Percentiles rank a stretch among this genome's conserved stretches.
Evolutionary conservation across 176 grass and related monocot genomes (phyloP).

Genomic region (Aegilops bicornis): DNA sequence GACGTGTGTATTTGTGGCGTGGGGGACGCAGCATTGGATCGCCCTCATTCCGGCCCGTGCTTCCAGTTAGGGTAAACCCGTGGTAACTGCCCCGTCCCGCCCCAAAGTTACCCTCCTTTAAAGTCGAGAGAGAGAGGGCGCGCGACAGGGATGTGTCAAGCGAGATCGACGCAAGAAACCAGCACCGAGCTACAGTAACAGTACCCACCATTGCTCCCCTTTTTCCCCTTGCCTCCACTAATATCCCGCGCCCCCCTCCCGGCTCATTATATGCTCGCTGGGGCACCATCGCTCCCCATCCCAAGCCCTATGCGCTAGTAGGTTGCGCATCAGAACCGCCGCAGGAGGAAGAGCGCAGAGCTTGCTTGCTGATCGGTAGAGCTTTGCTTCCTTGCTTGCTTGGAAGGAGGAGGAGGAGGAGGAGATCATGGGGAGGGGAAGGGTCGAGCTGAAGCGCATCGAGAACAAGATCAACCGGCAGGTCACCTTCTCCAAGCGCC

Average conservation of each 20-base stretch:
- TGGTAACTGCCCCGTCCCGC: slow-evolving; percentile 29
- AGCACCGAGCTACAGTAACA: slow-evolving; percentile 42
- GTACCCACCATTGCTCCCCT: neutral
- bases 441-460: slow-evolving; percentile 91
- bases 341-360: no score
- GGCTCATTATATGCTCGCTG: slow-evolving; percentile 31
- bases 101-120: slow-evolving; percentile 49
- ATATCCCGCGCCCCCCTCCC: slow-evolving; percentile 7
- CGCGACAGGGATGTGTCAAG: slow-evolving; percentile 32
- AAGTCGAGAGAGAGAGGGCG: slow-evolving; percentile 13
- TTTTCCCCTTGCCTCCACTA: slow-evolving; percentile 26
- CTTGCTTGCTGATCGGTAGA: neutral
- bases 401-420: neutral
- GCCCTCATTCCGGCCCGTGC: slow-evolving; percentile 34
- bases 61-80: slow-evolving; percentile 51
- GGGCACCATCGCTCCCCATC: slow-evolving; percentile 9
- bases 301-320: slow-evolving; percentile 1
- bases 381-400: neutral
- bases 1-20: slow-evolving; percentile 43
- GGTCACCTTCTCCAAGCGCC: slow-evolving; percentile 97
- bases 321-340: neutral
- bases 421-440: slow-evolving; percentile 76
- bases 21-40: slow-evolving; percentile 28
- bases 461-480: slow-evolving; percentile 98
- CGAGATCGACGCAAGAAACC: slow-evolving; percentile 39